Evolutionary conservation across 257 asterid species (phyloP).

Genomic region (Rhazya stricta): DNA sequence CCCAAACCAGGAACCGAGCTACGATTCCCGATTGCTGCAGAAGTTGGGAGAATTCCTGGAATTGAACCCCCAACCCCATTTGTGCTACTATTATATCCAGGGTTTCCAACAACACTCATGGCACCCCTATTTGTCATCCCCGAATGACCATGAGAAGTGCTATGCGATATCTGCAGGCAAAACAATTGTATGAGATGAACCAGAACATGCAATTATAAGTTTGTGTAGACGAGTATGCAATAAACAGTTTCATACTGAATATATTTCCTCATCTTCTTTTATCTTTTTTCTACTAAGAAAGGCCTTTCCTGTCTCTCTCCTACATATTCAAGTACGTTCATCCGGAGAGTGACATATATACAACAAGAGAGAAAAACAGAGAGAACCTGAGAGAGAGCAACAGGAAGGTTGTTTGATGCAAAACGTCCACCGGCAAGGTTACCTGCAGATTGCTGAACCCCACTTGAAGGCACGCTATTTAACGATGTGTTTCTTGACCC

Average conservation of each 20-base stretch:
- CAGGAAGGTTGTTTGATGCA: constrained; percentile 82
- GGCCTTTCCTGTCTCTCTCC: not conserved
- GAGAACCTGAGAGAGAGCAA: constrained; percentile 76
- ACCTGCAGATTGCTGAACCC: constrained; percentile 79
- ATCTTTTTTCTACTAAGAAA: not conserved
- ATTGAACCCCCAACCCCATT: constrained; percentile 89
- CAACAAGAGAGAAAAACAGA: constrained; percentile 13
- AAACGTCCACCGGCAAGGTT: constrained; percentile 81
- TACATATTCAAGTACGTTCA: not conserved
- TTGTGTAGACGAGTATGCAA: no score
- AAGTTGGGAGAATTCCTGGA: constrained; percentile 85
- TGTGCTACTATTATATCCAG: constrained; percentile 62
- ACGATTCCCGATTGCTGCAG: constrained; percentile 83
- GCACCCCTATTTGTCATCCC: constrained; percentile 84
- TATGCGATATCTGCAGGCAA: constrained; percentile 80
- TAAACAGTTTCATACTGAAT: not conserved
- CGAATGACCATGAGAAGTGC: constrained; percentile 77
- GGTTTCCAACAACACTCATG: constrained; percentile 75
- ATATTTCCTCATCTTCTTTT: not conserved
- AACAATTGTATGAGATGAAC: constrained; percentile 10
- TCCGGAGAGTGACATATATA: not conserved
- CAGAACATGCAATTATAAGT: no score
- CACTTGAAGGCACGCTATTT: constrained; percentile 78
- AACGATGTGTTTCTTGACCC: constrained; percentile 80
- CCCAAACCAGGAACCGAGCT: constrained; percentile 73